phyloP scores from a whole-genome alignment of 2,329 filamentous ascomycete genomes.

The Neofusicoccum sp. region DNA sequence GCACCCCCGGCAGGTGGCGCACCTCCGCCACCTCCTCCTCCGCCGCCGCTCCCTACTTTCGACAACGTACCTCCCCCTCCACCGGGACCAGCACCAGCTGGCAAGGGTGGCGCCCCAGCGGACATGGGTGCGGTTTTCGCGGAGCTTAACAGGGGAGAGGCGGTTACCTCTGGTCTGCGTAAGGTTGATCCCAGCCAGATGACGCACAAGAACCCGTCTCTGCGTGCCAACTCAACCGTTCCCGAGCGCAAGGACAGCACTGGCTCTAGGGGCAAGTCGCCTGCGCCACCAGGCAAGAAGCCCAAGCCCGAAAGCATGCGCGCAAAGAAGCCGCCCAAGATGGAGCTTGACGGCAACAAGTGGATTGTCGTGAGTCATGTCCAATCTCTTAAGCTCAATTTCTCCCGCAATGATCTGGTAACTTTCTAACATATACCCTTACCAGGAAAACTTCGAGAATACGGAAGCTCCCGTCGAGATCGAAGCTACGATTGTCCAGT shows the following conservation, averaged over 20 bases:
- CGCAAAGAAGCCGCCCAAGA: constrained; percentile 51
- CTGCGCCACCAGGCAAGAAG: constrained; percentile 73
- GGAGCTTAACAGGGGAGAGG: constrained; percentile 84
- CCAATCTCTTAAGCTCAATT: neutral
- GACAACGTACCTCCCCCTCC: constrained; percentile 61
- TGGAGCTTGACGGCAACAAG: constrained; percentile 69
- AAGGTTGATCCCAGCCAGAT: constrained; percentile 96
- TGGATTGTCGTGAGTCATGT: constrained; percentile 73
- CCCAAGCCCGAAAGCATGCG: constrained; percentile 54
- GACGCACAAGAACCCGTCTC: constrained; percentile 96
- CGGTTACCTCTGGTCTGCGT: constrained; percentile 83
- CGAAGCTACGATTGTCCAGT: constrained; percentile 80
- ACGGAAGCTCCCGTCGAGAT: constrained; percentile 73
- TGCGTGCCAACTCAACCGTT: constrained; percentile 74
- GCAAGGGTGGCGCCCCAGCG: constrained; percentile 45
- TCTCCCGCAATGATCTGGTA: neutral
- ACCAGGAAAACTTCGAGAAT: constrained; percentile 86
- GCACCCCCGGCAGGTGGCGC: constrained; percentile 58
- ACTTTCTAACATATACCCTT: neutral
- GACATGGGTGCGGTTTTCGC: constrained; percentile 89
- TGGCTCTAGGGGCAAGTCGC: constrained; percentile 73
- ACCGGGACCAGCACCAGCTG: constrained; percentile 44
- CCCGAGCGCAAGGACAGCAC: constrained; percentile 59
- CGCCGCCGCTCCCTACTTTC: constrained; percentile 60
- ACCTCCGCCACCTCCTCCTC: constrained; percentile 66